Conservation (phyloP, 768 basidiomycete species). For the Sporobolomyces roseus region DNA sequence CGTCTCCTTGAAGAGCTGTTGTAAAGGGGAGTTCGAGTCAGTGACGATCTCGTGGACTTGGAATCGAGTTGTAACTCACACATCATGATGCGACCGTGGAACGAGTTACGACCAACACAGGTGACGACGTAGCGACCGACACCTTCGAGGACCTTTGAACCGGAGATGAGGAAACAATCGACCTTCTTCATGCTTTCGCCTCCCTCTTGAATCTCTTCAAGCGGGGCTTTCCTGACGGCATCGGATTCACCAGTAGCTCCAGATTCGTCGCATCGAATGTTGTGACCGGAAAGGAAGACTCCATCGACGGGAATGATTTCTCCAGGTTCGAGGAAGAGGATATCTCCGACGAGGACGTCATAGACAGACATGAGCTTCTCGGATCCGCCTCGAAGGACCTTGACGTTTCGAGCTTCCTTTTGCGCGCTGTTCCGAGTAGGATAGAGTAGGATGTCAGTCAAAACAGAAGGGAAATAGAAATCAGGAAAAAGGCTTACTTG, state of each 20-base stretch:
- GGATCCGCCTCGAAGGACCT: slow-evolving; percentile 68
- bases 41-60: background rate
- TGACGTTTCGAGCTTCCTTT: slow-evolving; percentile 88
- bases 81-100: slow-evolving; percentile 98
- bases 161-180: slow-evolving; percentile 88
- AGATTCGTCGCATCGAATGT: slow-evolving; percentile 91
- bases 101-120: slow-evolving; percentile 84
- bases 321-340: slow-evolving; percentile 86
- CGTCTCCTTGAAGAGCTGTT: slow-evolving; percentile 36
- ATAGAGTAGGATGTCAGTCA: background rate
- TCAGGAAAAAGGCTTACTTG: slow-evolving; percentile 52
- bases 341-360: slow-evolving; percentile 90
- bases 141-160: slow-evolving; percentile 89
- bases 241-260: slow-evolving; percentile 96
- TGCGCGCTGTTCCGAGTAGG: slow-evolving; percentile 51
- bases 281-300: slow-evolving; percentile 84
- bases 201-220: slow-evolving; percentile 57
- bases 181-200: slow-evolving; percentile 55
- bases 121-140: slow-evolving; percentile 89
- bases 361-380: slow-evolving; percentile 74
- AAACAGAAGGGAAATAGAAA: background rate
- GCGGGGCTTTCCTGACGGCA: slow-evolving; percentile 81
- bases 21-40: slow-evolving; percentile 16
- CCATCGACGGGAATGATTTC: slow-evolving; percentile 96
- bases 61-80: slow-evolving; percentile 63